These are phyloP conservation scores for Didymellaceae sp. DNA, from an alignment of 2,329 filamentous ascomycete genomes.

Conservation along the genomic window DNA sequence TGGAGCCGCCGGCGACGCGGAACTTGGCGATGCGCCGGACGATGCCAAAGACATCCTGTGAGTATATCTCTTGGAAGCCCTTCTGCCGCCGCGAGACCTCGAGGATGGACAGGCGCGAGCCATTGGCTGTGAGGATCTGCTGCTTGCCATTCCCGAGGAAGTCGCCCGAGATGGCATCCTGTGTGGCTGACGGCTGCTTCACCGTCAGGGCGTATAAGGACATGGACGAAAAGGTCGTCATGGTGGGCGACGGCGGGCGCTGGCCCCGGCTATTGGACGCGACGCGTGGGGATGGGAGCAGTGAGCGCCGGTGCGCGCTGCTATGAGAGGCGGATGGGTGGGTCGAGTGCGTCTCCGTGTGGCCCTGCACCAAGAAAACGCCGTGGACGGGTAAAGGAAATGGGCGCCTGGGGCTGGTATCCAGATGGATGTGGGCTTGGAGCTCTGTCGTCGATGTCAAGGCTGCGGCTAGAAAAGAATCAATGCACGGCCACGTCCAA, in stretches of 20 bases:
- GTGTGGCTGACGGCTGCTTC: conserved; percentile 87
- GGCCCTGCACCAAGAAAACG: too few relatives aligned
- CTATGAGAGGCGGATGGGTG: too few relatives aligned
- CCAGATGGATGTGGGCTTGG: not conserved
- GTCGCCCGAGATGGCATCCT: conserved; percentile 90
- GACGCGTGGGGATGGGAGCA: conserved; percentile 20
- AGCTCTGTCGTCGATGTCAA: not conserved
- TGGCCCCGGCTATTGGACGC: conserved; percentile 33
- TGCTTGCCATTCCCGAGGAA: conserved; percentile 97
- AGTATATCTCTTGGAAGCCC: conserved; percentile 83
- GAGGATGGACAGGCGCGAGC: conserved; percentile 85
- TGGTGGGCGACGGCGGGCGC: conserved; percentile 57
- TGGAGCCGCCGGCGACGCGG: conserved; percentile 88
- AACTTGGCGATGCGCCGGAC: conserved; percentile 89
- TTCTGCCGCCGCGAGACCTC: conserved; percentile 85
- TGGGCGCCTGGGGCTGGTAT: not conserved
- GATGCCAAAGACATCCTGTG: conserved; percentile 96
- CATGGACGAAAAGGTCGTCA: conserved; percentile 98
- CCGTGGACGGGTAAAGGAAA: not conserved
- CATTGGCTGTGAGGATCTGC: conserved; percentile 92
- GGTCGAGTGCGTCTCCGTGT: too few relatives aligned
- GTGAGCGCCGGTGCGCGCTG: conserved; percentile 3
- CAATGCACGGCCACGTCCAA: not conserved
- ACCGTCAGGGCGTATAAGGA: conserved; percentile 98
- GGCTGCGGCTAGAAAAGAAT: not conserved